Base-by-base conservation (phyloP, 2,329 filamentous ascomycete species). In the Trichothecium roseum region DNA sequence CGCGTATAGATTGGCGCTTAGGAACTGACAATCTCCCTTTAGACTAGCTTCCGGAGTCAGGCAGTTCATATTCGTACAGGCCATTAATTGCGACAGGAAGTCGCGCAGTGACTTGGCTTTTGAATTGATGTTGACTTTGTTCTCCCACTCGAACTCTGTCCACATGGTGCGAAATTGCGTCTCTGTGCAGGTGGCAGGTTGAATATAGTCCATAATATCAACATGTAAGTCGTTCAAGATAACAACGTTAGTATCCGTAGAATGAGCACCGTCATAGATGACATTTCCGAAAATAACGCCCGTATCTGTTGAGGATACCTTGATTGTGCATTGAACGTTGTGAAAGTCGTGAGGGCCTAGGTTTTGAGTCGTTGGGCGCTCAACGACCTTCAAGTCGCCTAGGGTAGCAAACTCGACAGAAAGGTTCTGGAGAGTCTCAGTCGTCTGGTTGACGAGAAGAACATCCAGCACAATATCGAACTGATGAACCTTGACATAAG, bases 141-240 rank as follows among this genome's bases (percentile, higher is more conserved):
- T 98, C 70, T 98, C 91, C 91, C 91, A 98, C 58, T 98, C 91
- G 47, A 98, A 98, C 56, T 98, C 91, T 27, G 91, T 98, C 91
- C 91, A 98, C 91, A 98, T 98, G n/a, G 86, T 94, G 40, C 91
- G 78, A 79, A 98, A 98, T 53, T 96, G 87, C 9, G 89, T 95
- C 68, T 98, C 91, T 4, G 86, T 91, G 69, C 91, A 98, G 13
- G 87, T 81, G 6, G 89, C 89, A 2, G 91, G 91, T 56, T 96
- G 89, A 52, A 98, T 98, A 65, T 98, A 98, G 63, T 98, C 91
- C 91, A 98, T 98, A 45, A 98, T 95, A 54, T 98, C 91, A 38
- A 96, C 89, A 53, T 98, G 91, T 20, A 98, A 78, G 56, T 98
- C 91, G 55, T 96, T 96, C 36, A 98, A 73, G 47, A 98, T 98